Percentiles rank a stretch among this genome's conserved stretches.
Conservation (phyloP, 1,284 basidiomycete genomes). For the Grifola frondosa region DNA sequence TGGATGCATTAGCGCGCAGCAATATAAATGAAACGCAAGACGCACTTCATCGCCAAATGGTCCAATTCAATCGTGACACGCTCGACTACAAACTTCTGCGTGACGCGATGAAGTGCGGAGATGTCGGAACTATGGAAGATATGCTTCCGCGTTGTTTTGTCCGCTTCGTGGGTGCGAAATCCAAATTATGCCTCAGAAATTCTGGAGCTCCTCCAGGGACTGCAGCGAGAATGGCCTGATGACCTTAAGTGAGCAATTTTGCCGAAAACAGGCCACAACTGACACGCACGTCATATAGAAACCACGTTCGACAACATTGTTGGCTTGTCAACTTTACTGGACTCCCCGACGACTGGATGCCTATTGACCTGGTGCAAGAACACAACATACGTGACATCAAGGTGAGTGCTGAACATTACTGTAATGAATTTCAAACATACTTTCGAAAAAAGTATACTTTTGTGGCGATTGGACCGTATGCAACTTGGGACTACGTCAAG, state of each 20-base stretch:
- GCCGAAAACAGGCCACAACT: not conserved
- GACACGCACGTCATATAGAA: slow-evolving; percentile 10
- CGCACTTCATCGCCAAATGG: slow-evolving; percentile 19
- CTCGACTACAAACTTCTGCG: slow-evolving; percentile 35
- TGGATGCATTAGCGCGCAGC: no score
- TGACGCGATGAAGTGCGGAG: slow-evolving; percentile 34
- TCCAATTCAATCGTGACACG: slow-evolving; percentile 35
- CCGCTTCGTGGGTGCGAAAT: slow-evolving; percentile 20
- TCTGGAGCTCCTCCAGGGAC: slow-evolving; percentile 35
- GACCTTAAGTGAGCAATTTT: slow-evolving; percentile 26
- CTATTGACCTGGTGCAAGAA: slow-evolving; percentile 17
- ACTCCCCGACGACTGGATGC: slow-evolving; percentile 16
- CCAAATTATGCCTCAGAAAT: slow-evolving; percentile 19
- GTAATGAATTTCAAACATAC: no score
- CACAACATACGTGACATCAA: slow-evolving; percentile 16
- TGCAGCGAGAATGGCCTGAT: slow-evolving; percentile 34
- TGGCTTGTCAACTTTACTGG: slow-evolving; percentile 38
- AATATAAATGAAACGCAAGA: slow-evolving; percentile 16
- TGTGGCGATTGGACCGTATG: slow-evolving; percentile 6
- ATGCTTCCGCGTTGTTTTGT: slow-evolving; percentile 30
- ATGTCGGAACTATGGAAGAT: slow-evolving; percentile 38
- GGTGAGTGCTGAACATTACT: slow-evolving; percentile 1
- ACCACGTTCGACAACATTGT: slow-evolving; percentile 31
- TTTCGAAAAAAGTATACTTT: slow-evolving; percentile 4
- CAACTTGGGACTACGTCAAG: slow-evolving; percentile 8